Conservation (phyloP, 2,329 filamentous ascomycete genomes). For the Talaromyces amestolkiae region DNA sequence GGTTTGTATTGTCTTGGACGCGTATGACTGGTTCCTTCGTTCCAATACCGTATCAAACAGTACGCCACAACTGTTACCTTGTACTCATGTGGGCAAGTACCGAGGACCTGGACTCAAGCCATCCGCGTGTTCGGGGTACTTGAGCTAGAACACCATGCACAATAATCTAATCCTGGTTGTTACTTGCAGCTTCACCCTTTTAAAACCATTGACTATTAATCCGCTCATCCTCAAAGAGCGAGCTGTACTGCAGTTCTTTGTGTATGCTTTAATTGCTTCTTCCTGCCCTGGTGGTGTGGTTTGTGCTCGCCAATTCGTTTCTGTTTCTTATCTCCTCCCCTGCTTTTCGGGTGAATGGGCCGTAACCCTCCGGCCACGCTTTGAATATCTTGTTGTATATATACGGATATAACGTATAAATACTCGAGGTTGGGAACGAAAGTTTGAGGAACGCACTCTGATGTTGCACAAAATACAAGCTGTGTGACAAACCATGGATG, state of each 20-base stretch:
- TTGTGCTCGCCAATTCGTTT: background rate
- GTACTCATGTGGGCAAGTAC: background rate
- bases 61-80: background rate
- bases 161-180: background rate
- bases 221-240: background rate
- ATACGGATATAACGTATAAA: background rate
- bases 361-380: background rate
- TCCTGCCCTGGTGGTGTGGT: background rate
- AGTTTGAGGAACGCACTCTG: background rate
- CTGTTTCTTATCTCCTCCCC: background rate
- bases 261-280: background rate
- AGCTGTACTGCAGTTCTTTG: background rate
- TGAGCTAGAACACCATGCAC: background rate
- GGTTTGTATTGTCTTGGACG: background rate
- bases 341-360: background rate
- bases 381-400: background rate
- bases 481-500: slow-evolving; percentile 9
- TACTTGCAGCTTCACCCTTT: background rate
- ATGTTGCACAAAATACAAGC: background rate
- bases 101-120: background rate
- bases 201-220: background rate
- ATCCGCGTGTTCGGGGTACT: background rate
- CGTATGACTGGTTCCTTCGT: background rate
- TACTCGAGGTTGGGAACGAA: background rate
- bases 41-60: background rate